Evolutionary conservation across 1,139 yeast species (phyloP), one percentile per base, ranked within the genome.

Genomic region (Suhomyces yuchorum): DNA sequence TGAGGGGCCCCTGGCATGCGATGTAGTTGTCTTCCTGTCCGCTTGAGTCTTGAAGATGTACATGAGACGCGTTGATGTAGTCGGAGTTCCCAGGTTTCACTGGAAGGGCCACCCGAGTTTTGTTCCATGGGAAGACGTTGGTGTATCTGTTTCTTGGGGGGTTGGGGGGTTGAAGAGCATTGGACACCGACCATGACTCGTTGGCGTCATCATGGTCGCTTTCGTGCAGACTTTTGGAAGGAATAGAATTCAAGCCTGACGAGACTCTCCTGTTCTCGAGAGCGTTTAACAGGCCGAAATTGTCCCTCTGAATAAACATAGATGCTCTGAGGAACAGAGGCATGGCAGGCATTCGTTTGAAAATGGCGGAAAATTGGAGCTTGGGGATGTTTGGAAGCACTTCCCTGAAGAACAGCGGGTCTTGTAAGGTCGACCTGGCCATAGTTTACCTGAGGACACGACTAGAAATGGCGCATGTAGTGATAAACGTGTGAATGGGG

Each of bases 1-100:
- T 61, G 4, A 84, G 71, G 0, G 99, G 98, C 0, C 97, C 81
- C 53, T 76, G 81, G 26, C 71, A 58, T 1, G 78, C 79, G 37
- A 75, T 75, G 52, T 72, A 76, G 17, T 51, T 46, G 32, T 52
- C 53, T 18, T 24, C 9, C 20, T 50, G 38, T n/a, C 47, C 43
- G 8, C 22, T 14, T 26, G 20, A 8, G n/a, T 44, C 47, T 11
- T 50, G 51, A 12, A 70, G 47, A 2, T 50, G 51, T 15, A 76
- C 59, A 47, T 67, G 60, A 14, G 78, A 73, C 4, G 80, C 81
- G 55, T 76, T 76, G 33, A 74, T 71, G 55, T 74, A 76, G 51
- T 72, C 74, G 22, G 63, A 58, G 6, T 57, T 41, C 48, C 47
- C 54, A 3, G 35, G 47, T 3, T 55, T 56, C 0, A 52, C 52